These are phyloP conservation scores for Furcasterigmium sp. DNA, from an alignment of 2,329 filamentous ascomycete species.

Conservation along the genomic window DNA sequence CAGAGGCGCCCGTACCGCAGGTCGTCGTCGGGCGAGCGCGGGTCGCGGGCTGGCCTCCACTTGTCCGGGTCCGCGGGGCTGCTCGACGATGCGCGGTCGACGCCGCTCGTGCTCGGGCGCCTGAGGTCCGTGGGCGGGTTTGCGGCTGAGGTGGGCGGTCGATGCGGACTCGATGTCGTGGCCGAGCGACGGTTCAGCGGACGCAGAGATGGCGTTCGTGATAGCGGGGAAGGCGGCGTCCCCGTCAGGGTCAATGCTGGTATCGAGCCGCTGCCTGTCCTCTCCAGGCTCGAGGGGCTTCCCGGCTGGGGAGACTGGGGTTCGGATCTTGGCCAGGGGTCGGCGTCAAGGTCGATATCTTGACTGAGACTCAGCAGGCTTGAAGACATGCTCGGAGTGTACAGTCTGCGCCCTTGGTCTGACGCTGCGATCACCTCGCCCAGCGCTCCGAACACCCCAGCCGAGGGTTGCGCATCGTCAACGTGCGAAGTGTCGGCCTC, in stretches of 20 bases:
- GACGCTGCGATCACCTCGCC: neutral
- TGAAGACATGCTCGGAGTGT: neutral
- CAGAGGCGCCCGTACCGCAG: slow-evolving; percentile 56
- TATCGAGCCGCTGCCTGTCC: neutral
- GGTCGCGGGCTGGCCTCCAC: slow-evolving; percentile 51
- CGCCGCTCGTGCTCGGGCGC: neutral
- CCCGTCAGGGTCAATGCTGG: neutral
- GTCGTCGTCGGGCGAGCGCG: slow-evolving; percentile 38
- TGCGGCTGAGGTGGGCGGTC: neutral
- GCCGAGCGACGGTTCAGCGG: neutral
- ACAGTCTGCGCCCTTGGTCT: neutral
- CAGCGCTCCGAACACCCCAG: neutral
- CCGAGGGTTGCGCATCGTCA: neutral
- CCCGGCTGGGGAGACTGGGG: neutral
- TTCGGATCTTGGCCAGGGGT: neutral
- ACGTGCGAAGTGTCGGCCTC: neutral
- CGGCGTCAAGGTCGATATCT: neutral
- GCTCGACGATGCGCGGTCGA: neutral
- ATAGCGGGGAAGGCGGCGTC: neutral
- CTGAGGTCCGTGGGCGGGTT: neutral
- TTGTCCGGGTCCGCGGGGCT: slow-evolving; percentile 33
- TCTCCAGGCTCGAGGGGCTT: neutral
- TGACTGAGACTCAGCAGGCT: slow-evolving; percentile 1
- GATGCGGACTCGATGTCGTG: neutral
- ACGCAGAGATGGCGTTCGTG: neutral